Evolutionary conservation across 1,139 yeast species (phyloP), one percentile per base, ranked within the genome.

Genomic region (Kluyveromyces sp.): DNA sequence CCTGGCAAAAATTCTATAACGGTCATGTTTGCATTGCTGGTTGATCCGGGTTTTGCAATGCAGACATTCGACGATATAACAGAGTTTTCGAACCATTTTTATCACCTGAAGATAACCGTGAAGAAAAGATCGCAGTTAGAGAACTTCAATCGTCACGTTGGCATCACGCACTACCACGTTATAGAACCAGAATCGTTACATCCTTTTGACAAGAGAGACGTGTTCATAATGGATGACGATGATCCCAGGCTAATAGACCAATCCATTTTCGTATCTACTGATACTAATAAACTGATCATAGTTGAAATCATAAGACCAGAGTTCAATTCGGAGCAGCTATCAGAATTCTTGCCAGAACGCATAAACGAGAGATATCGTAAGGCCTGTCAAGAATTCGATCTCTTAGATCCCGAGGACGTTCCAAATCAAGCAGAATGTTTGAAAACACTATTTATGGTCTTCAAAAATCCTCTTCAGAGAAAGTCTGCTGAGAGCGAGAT

Each of bases 341-440:
- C 52, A 4, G 60, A 59, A n/a, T 72, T 69, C 51, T 68, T 65
- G 11, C 50, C 60, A 3, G 68, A 63, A 2, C 65, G 65, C 33
- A 71, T 73, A 38, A 60, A 63, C 41, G 53, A 62, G 4, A 63
- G 77, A 47, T 67, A 66, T 34, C 52, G 55, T 3, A 55, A 58
- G 8, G 58, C 68, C 0, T 58, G 69, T 12, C 48, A 54, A 19
- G 40, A 46, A 6, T 56, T 55, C 13, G 66, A 64, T 22, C 49
- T 49, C 11, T 33, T 58, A 17, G 50, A 60, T 37, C 57, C 53
- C 4, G 42, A 66, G 2, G 41, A 37, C 3, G 54, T 71, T 1
- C 84, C 85, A 1, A 64, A 71, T 6, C 71, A 76, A 9, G 58
- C 72, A 0, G 76, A 75, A 41, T 79, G 87, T 54, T 62, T 81